Percentiles rank a stretch among this genome's conserved stretches.
Conservation (phyloP, 345 rosid genomes). For the Gossypium stocksii region DNA sequence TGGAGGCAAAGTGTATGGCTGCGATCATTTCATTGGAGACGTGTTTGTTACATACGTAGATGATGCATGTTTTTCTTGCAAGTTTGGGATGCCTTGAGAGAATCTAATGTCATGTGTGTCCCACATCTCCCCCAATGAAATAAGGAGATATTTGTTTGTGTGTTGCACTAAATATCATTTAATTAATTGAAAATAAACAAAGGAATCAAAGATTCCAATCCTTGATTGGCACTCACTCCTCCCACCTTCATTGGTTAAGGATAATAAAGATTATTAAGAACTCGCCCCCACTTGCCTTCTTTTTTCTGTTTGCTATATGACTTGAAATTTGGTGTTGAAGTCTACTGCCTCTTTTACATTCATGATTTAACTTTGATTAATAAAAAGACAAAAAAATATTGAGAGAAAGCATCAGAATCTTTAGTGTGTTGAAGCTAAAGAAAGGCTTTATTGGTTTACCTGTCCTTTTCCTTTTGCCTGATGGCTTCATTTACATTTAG, state of each 20-base stretch:
- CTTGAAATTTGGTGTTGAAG: no score
- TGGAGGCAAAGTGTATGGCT: background rate
- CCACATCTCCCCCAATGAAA: constrained; percentile 9
- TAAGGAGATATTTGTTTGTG: background rate
- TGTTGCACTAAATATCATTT: background rate
- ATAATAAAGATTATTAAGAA: background rate
- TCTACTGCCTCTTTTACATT: no score
- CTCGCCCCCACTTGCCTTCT: background rate
- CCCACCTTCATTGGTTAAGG: background rate
- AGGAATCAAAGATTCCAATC: constrained; percentile 1
- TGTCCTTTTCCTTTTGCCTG: background rate
- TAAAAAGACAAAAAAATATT: background rate
- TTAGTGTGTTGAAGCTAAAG: background rate
- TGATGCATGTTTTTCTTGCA: background rate
- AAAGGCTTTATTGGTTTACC: background rate
- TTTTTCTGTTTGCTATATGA: background rate
- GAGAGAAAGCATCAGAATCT: constrained; percentile 3
- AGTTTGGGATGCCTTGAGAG: background rate
- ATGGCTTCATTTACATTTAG: background rate
- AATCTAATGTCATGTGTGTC: background rate
- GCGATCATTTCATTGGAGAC: background rate
- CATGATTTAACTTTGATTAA: background rate
- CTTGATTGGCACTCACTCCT: background rate
- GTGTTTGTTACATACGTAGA: background rate
- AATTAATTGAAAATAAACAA: background rate